Base-by-base conservation (phyloP, 768 basidiomycete genomes). In the Suillus brevipes region DNA sequence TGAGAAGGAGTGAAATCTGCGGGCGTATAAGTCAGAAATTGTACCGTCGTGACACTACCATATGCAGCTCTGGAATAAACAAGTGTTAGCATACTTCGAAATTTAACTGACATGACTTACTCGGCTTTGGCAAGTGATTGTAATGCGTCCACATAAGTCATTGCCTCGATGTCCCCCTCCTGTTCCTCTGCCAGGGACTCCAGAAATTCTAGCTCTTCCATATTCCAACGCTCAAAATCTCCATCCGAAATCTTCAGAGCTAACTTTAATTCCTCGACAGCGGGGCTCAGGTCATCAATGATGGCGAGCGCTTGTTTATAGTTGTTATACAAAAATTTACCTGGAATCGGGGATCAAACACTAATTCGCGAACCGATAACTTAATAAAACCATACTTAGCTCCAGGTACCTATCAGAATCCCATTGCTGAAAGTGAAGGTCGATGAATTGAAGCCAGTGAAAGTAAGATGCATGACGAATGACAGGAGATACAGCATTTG, bases 91-190 rank as follows among this genome's bases (percentile, higher is more conserved):
- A n/a, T n/a, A n/a, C n/a, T n/a, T n/a, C n/a, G n/a, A n/a, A n/a
- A n/a, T n/a, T n/a, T n/a, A n/a, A n/a, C n/a, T n/a, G n/a, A n/a
- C n/a, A n/a, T n/a, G n/a, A n/a, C n/a, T n/a, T n/a, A n/a, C n/a
- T n/a, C n/a, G n/a, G n/a, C n/a, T n/a, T n/a, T n/a, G n/a, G n/a
- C n/a, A n/a, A 61, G 45, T 9, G 28, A 45, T 34, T 61, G 14
- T 5, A 61, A 47, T 10, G 18, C 42, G n/a, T 61, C 61, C 12
- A 61, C 45, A 9, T 61, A 61, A 42, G 43, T 7, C 23, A 50
- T n/a, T 8, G 69, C 67, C 55, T 71, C 68, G 3, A 76, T 20
- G 60, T 78, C 75, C n/a, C 69, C 66, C 14, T 62, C 43, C 9
- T 66, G 49, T 62, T 63, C 62, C 7, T 18, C 38, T 20, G 37